Conservation (phyloP, 306 rosid genomes). For the Quercus glauca region DNA sequence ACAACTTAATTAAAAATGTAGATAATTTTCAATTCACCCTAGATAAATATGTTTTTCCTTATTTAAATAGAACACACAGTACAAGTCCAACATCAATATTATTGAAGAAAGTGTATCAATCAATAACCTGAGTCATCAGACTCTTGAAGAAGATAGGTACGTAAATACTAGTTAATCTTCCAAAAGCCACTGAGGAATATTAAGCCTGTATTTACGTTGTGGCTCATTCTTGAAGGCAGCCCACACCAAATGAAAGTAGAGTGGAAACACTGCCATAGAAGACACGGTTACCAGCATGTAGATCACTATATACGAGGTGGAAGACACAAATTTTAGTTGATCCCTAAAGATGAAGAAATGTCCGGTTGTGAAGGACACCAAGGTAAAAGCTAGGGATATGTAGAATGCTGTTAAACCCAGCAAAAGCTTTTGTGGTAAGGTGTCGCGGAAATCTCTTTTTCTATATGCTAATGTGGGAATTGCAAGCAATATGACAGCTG, state of each 20-base stretch:
- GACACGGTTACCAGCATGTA: constrained; percentile 37
- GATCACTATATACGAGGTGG: constrained; percentile 27
- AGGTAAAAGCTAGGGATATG: constrained; percentile 39
- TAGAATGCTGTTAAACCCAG: constrained; percentile 40
- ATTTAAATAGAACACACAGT: no score
- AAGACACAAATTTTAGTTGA: constrained; percentile 8
- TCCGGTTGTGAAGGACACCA: constrained; percentile 40
- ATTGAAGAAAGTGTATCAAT: no score
- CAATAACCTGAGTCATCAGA: no score
- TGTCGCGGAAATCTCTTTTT: not conserved
- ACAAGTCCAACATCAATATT: no score
- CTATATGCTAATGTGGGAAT: not conserved
- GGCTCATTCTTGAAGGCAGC: constrained; percentile 26
- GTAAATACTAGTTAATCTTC: no score
- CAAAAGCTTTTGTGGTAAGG: constrained; percentile 39
- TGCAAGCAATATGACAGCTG: not conserved
- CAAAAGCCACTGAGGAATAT: no score
- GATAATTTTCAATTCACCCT: no score
- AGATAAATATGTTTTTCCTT: no score
- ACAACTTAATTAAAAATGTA: no score
- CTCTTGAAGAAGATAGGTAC: no score
- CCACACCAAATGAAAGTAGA: constrained; percentile 38
- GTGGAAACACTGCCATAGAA: constrained; percentile 39
- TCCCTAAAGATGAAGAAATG: constrained; percentile 41
- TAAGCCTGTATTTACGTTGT: not conserved